A percentile compares a stretch with the other conserved stretches of the same genome.
Evolutionary conservation across 108 stramenopile species (phyloP).

Genomic region (Discostella stelligeroides): DNA sequence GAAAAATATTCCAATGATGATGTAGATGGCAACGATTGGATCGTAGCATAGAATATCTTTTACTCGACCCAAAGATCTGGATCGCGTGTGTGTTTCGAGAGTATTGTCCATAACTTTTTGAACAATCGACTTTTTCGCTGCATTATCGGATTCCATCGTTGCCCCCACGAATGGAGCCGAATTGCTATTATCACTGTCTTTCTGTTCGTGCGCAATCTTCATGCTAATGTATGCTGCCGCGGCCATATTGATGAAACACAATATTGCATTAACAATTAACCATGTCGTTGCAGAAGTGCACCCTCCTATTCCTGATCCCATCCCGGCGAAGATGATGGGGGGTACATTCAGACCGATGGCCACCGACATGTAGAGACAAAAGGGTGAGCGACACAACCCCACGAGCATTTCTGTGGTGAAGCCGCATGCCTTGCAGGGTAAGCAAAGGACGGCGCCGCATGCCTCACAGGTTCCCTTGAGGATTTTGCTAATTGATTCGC

Average conservation of each 20-base stretch:
- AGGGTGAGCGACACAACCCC: slow-evolving; percentile 44
- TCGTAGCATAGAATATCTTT: slow-evolving; percentile 74
- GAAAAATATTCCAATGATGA: slow-evolving; percentile 56
- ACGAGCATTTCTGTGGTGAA: slow-evolving; percentile 34
- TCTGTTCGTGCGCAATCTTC: slow-evolving; percentile 38
- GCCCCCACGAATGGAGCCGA: slow-evolving; percentile 15
- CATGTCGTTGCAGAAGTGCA: slow-evolving; percentile 30
- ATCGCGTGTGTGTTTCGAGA: slow-evolving; percentile 19
- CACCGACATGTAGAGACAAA: slow-evolving; percentile 62
- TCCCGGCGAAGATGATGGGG: slow-evolving; percentile 31
- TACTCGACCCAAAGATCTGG: slow-evolving; percentile 46
- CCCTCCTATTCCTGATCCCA: slow-evolving; percentile 16
- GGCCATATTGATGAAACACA: slow-evolving; percentile 56
- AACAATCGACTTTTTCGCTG: slow-evolving; percentile 10
- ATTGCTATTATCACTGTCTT: slow-evolving; percentile 2
- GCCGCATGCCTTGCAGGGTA: slow-evolving; percentile 63
- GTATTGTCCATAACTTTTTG: slow-evolving; percentile 13
- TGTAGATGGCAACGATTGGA: slow-evolving; percentile 69
- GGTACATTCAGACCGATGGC: slow-evolving; percentile 64
- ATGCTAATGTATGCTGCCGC: slow-evolving; percentile 61
- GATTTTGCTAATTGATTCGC: slow-evolving; percentile 47
- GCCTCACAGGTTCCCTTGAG: slow-evolving; percentile 42
- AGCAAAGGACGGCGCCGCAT: slow-evolving; percentile 36
- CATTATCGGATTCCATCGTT: not conserved
- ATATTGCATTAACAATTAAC: slow-evolving; percentile 53